Evolutionary conservation across 441 rosid species (phyloP).

Genomic region (Eruca vesicaria): DNA sequence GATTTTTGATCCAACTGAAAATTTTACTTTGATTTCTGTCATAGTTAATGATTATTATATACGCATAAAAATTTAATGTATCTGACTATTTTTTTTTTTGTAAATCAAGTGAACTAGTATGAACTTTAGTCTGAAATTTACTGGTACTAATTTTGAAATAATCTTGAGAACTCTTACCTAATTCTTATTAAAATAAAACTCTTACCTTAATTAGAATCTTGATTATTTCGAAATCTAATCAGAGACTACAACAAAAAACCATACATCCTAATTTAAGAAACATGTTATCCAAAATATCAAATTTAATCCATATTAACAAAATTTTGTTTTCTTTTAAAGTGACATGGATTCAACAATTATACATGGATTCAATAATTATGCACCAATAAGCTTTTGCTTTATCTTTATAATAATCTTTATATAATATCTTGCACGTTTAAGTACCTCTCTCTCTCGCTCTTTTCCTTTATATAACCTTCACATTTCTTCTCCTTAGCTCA

Average conservation of each 20-base stretch:
- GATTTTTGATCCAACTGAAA: too few species aligned
- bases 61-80: neutral
- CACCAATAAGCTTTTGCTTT: constrained; percentile 26
- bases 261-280: neutral
- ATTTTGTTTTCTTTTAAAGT: constrained; percentile 13
- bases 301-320: neutral
- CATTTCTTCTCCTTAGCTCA: constrained; percentile 36
- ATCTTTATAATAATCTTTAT: constrained; percentile 25
- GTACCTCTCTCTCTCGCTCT: neutral
- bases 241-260: neutral
- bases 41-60: too few species aligned
- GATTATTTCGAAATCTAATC: neutral
- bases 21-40: neutral
- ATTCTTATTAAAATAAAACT: too few species aligned
- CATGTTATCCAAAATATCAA: neutral
- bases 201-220: too few species aligned
- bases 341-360: constrained; percentile 26
- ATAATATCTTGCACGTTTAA: constrained; percentile 33
- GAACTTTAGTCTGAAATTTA: neutral
- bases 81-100: neutral
- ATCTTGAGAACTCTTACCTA: neutral
- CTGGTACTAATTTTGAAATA: neutral
- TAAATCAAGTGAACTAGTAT: neutral
- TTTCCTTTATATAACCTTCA: constrained; percentile 43
- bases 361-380: too few species aligned